Conservation (phyloP, 805 yeast genomes). For the Candida ulmi region DNA sequence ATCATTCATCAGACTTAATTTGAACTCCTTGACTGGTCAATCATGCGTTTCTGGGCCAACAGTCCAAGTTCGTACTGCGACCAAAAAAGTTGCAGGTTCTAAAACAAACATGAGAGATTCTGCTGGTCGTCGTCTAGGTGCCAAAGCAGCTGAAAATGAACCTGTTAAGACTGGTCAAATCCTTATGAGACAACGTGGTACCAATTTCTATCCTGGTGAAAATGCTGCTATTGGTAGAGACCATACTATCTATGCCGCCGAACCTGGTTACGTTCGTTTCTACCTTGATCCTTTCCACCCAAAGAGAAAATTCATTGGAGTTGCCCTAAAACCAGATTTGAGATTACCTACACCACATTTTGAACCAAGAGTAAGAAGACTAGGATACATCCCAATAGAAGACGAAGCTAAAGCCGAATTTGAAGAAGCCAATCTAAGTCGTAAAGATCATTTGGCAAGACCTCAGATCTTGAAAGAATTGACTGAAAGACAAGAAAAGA, state of each 20-base stretch:
- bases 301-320: slow-evolving; percentile 82
- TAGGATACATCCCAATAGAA: slow-evolving; percentile 58
- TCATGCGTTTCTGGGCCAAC: slow-evolving; percentile 3
- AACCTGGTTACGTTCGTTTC: slow-evolving; percentile 90
- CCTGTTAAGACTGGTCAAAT: slow-evolving; percentile 78
- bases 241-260: slow-evolving; percentile 85
- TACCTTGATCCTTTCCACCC: slow-evolving; percentile 97
- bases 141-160: slow-evolving; percentile 77
- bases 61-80: slow-evolving; percentile 71
- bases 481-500: slow-evolving; percentile 34
- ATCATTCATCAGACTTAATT: slow-evolving; percentile 11
- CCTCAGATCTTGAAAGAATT: slow-evolving; percentile 41
- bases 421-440: slow-evolving; percentile 57
- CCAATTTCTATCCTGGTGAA: slow-evolving; percentile 91
- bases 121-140: slow-evolving; percentile 90
- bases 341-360: slow-evolving; percentile 86
- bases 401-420: slow-evolving; percentile 44
- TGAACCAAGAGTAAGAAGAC: slow-evolving; percentile 80
- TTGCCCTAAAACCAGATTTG: slow-evolving; percentile 61
- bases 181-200: slow-evolving; percentile 90
- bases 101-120: slow-evolving; percentile 91
- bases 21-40: not conserved
- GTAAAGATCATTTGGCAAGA: slow-evolving; percentile 59
- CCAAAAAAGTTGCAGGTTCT: slow-evolving; percentile 94
- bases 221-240: slow-evolving; percentile 88